Evolutionary conservation across 2,329 filamentous ascomycete genomes (phyloP).

Genomic region (Botrytis deweyae): DNA sequence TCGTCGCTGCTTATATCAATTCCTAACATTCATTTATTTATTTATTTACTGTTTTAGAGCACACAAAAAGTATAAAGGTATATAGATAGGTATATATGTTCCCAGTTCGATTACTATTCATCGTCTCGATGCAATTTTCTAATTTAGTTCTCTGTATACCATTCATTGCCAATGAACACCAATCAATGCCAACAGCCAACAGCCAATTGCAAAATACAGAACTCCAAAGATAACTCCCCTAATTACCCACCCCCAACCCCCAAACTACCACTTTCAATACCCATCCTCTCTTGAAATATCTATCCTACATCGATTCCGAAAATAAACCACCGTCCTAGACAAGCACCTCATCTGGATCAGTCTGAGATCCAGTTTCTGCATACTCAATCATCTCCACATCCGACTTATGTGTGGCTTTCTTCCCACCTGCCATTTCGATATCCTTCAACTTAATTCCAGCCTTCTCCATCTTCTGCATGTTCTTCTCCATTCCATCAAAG

Average conservation of each 20-base stretch:
- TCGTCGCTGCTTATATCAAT: not conserved
- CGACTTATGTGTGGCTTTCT: not conserved
- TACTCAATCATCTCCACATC: not conserved
- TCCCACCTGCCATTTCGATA: not conserved
- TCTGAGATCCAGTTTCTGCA: constrained; percentile 11
- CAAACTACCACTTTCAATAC: not conserved
- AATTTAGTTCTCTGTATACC: not conserved
- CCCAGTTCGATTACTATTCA: not conserved
- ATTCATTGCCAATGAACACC: not conserved
- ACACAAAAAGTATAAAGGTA: not conserved
- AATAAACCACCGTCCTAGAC: not conserved
- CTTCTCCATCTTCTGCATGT: not conserved
- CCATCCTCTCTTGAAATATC: not conserved
- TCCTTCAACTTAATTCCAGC: constrained; percentile 7
- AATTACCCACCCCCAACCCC: not conserved
- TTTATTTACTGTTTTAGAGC: not conserved
- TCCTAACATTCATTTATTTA: not conserved
- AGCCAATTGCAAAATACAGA: not conserved
- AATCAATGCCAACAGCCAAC: not conserved
- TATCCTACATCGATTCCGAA: not conserved
- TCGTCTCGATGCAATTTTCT: not conserved
- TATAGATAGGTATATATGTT: not conserved
- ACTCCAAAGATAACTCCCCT: not conserved
- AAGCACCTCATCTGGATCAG: not conserved
- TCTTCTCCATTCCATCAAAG: not conserved